A percentile compares a stretch with the other conserved stretches of the same genome.
Conservation (phyloP, 2,329 filamentous ascomycete species). For the Rhinocladiella mackenziei region DNA sequence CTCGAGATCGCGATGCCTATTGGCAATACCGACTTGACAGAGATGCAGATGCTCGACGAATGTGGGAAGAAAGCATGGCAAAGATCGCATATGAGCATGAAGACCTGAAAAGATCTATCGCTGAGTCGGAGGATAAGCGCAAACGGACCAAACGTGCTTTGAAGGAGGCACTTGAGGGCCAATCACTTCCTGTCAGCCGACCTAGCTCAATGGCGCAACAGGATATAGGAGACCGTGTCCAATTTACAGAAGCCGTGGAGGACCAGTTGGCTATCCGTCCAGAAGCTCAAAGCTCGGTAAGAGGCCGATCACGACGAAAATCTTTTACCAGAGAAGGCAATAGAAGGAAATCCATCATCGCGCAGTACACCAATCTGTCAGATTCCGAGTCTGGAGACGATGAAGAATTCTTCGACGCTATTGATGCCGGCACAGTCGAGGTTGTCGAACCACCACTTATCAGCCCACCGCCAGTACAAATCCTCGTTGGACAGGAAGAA, state of each 20-base stretch:
- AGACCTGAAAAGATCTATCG: conserved; percentile 78
- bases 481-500: conserved; percentile 32
- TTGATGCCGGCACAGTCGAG: conserved; percentile 88
- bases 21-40: conserved; percentile 95
- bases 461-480: conserved; percentile 33
- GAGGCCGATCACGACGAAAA: conserved; percentile 22
- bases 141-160: conserved; percentile 85
- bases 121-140: conserved; percentile 84
- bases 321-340: conserved; percentile 38
- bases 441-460: conserved; percentile 56
- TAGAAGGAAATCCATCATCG: conserved; percentile 63
- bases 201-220: conserved; percentile 33
- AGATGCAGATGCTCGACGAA: conserved; percentile 82
- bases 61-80: conserved; percentile 99
- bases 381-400: conserved; percentile 73
- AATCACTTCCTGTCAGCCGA: conserved; percentile 40
- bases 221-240: conserved; percentile 21
- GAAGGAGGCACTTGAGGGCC: conserved; percentile 72
- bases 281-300: conserved; percentile 31
- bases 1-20: conserved; percentile 87
- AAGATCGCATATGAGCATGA: conserved; percentile 94
- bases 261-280: conserved; percentile 37
- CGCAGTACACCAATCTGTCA: conserved; percentile 68
- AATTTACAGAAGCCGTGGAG: conserved; percentile 37
- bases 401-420: conserved; percentile 95